Percentiles rank a stretch among this genome's conserved stretches.
phyloP scores from a whole-genome alignment of 441 rosid genomes.

The Populus hybrid region DNA sequence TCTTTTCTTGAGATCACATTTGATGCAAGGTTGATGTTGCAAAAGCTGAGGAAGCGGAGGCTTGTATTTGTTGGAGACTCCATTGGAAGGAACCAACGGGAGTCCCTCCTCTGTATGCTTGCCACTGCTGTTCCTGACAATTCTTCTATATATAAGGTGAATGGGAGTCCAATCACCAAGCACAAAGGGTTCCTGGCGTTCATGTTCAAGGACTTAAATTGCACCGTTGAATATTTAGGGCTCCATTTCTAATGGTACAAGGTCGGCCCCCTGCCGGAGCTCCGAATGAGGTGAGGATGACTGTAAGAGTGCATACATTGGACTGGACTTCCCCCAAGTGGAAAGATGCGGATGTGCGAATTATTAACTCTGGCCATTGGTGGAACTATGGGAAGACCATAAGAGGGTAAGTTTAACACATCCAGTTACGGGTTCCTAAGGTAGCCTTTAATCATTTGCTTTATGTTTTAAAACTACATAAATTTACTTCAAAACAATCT shows the following conservation, averaged over 20 bases:
- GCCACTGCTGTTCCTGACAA: slow-evolving; percentile 58
- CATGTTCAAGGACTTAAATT: slow-evolving; percentile 72
- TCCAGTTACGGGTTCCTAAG: neutral
- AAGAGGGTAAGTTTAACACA: slow-evolving; percentile 41
- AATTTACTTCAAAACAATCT: no score
- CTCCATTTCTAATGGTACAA: slow-evolving; percentile 73
- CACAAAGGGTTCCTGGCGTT: slow-evolving; percentile 76
- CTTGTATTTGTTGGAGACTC: slow-evolving; percentile 92
- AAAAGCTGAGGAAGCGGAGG: slow-evolving; percentile 56
- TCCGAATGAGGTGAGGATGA: slow-evolving; percentile 49
- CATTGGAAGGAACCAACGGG: slow-evolving; percentile 95
- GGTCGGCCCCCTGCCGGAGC: slow-evolving; percentile 60
- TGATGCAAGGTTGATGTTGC: slow-evolving; percentile 65
- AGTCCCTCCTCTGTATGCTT: slow-evolving; percentile 86
- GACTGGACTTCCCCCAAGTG: slow-evolving; percentile 58
- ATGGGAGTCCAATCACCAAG: slow-evolving; percentile 83
- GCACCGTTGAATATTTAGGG: slow-evolving; percentile 84
- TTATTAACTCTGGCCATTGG: slow-evolving; percentile 86
- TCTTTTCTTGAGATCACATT: slow-evolving; percentile 45
- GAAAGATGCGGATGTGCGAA: slow-evolving; percentile 62
- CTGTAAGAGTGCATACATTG: slow-evolving; percentile 58
- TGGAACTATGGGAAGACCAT: slow-evolving; percentile 73
- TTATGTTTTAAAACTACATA: neutral
- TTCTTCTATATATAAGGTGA: slow-evolving; percentile 62
- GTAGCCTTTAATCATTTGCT: neutral